Percentiles rank a stretch among this genome's conserved stretches.
phyloP scores from a whole-genome alignment of 192 early-diverging fungal genomes.

The Radiomyces spectabilis region DNA sequence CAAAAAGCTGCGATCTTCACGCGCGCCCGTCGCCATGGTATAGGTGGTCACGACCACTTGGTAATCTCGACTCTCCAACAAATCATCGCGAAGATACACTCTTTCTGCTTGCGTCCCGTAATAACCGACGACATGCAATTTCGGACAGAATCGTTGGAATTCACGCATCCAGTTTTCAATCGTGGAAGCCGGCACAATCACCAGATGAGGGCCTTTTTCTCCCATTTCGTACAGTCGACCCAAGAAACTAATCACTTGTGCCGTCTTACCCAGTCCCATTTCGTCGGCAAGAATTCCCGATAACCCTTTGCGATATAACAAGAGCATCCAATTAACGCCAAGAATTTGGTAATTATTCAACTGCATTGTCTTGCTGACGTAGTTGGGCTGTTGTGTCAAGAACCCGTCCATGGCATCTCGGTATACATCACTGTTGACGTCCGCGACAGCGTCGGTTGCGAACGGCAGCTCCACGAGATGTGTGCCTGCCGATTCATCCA shows the following conservation, averaged over 20 bases:
- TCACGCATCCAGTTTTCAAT: constrained; percentile 88
- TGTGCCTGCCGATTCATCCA: constrained; percentile 34
- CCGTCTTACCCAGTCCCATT: constrained; percentile 94
- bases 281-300: constrained; percentile 74
- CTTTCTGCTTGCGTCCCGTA: constrained; percentile 54
- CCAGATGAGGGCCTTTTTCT: constrained; percentile 57
- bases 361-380: constrained; percentile 48
- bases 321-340: constrained; percentile 79
- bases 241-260: constrained; percentile 82
- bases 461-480: constrained; percentile 29
- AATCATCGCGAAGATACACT: constrained; percentile 39
- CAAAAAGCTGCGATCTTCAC: constrained; percentile 69
- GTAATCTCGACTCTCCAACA: constrained; percentile 40
- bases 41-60: constrained; percentile 82
- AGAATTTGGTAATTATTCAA: constrained; percentile 84
- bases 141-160: constrained; percentile 61
- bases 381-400: constrained; percentile 47
- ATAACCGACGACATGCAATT: constrained; percentile 49
- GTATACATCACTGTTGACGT: background rate
- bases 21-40: constrained; percentile 59
- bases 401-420: constrained; percentile 34
- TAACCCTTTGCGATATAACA: constrained; percentile 61
- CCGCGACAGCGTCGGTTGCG: constrained; percentile 5
- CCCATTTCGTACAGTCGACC: constrained; percentile 45
- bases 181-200: constrained; percentile 84